Conservation (phyloP, 129 eudicot species). For the Lactuca saligna region DNA sequence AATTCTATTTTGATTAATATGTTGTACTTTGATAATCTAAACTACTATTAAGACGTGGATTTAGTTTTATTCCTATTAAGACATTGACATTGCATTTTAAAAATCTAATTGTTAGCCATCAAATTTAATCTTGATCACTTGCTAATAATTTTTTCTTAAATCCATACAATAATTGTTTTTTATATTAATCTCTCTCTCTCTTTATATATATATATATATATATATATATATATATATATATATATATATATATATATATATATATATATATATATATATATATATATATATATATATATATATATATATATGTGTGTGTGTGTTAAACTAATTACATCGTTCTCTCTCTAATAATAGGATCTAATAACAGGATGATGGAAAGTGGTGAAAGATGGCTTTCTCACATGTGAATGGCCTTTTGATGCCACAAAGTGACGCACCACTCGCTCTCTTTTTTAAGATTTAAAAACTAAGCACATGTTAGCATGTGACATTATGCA, state of each 20-base stretch:
- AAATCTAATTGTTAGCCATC: too few species aligned
- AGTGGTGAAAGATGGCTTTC: constrained; percentile 18
- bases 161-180: too few species aligned
- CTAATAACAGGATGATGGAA: constrained; percentile 23
- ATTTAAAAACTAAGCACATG: constrained; percentile 27
- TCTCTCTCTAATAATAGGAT: constrained; percentile 20
- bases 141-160: too few species aligned
- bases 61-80: too few species aligned
- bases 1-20: too few species aligned
- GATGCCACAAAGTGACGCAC: constrained; percentile 38
- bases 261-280: background rate
- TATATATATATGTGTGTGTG: background rate
- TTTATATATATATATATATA: background rate
- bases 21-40: too few species aligned
- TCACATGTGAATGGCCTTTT: constrained; percentile 36
- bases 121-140: too few species aligned
- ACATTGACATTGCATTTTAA: too few species aligned
- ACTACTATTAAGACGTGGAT: too few species aligned
- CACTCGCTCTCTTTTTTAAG: constrained; percentile 30
- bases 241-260: background rate
- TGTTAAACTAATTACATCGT: background rate
- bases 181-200: too few species aligned
- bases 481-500: constrained; percentile 37
- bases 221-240: background rate
- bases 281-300: background rate